Percentiles rank a stretch among this genome's conserved stretches.
Evolutionary conservation across 352 stramenopile genomes (phyloP).

Genomic region (Nothophytophthora sp.): DNA sequence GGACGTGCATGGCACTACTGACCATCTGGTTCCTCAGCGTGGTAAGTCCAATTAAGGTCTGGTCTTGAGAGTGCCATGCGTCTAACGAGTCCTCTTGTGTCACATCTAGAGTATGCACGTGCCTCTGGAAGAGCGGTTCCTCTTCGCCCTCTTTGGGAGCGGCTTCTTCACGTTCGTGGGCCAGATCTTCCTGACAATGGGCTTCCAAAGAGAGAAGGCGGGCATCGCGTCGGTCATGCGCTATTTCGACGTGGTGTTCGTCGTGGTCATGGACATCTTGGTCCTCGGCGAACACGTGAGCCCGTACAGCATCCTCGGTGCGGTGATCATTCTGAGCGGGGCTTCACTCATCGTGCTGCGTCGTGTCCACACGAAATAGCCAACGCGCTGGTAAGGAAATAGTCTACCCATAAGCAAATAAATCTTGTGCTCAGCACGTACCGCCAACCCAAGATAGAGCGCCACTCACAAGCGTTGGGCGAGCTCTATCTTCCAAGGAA

Average conservation of each 20-base stretch:
- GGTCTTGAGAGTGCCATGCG: too few relatives aligned
- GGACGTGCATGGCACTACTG: conserved; percentile 19
- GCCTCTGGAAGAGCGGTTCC: conserved; percentile 23
- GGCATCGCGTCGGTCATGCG: conserved; percentile 57
- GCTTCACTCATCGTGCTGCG: conserved; percentile 42
- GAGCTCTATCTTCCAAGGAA: too few relatives aligned
- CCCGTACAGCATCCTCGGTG: conserved; percentile 42
- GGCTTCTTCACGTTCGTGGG: conserved; percentile 43
- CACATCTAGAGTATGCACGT: too few relatives aligned
- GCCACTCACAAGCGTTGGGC: too few relatives aligned
- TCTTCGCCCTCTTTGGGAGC: conserved; percentile 35
- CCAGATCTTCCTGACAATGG: conserved; percentile 45
- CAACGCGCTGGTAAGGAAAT: conserved; percentile 23
- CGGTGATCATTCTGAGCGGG: conserved; percentile 37
- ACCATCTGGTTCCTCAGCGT: conserved; percentile 9
- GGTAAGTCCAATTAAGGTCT: conserved; percentile 2
- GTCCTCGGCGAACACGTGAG: conserved; percentile 46
- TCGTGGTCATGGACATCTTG: conserved; percentile 47
- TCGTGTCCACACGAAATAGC: conserved; percentile 20
- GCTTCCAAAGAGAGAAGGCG: conserved; percentile 45
- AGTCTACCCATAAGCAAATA: not conserved
- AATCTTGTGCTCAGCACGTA: too few relatives aligned
- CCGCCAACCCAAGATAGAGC: too few relatives aligned
- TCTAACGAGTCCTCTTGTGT: too few relatives aligned
- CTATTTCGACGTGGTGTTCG: conserved; percentile 63